Base-by-base conservation (phyloP, 129 eudicot species). In the Cynara cardunculus region DNA sequence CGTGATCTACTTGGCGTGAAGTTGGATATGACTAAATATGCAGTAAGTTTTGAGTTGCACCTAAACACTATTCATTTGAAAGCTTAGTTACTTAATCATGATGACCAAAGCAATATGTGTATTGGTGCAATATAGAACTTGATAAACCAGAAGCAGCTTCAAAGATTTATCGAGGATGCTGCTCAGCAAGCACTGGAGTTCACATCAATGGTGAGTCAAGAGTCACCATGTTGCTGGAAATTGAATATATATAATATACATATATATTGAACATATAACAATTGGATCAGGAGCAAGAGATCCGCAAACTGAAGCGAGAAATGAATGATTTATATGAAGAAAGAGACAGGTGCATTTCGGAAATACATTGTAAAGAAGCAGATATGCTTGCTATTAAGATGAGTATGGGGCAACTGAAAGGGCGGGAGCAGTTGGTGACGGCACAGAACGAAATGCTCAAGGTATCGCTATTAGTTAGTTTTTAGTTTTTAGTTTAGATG, bases 1-100 rank as follows among this genome's bases (percentile, higher is more conserved):
- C 85, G 98, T 9, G 98, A 93, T 91, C 79, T 93, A 86, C 94
- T 93, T 74, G 96, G 96, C 53, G 96, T 93, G 75, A 93, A 93
- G 88, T 80, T 91, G 78, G 98, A 93, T 85, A 91, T 93, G 87
- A 91, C 94, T 80, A 91, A 85, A 72, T 91, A 89, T 81, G 92
- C 94, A 18, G 98, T 93, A 86, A 89, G 96, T 83, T 75, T 74
- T 80, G 67, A 69, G 21, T 76, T 35, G 26, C 80, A 18, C 78
- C 13, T 37, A 49, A 64, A 34, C 62, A 26, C 13, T 71, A 28
- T 41, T n/a, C 13, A 71, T 25, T 41, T 75, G 27, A 22, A 66
- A 76, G 53, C 27, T 44, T 41, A 30, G 13, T 31, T 81, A 41
- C 76, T 25, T 64, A 77, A 78, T 72, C 68, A 9, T 61, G 66